Conservation (phyloP, 306 rosid genomes). For the Quercus cerris region DNA sequence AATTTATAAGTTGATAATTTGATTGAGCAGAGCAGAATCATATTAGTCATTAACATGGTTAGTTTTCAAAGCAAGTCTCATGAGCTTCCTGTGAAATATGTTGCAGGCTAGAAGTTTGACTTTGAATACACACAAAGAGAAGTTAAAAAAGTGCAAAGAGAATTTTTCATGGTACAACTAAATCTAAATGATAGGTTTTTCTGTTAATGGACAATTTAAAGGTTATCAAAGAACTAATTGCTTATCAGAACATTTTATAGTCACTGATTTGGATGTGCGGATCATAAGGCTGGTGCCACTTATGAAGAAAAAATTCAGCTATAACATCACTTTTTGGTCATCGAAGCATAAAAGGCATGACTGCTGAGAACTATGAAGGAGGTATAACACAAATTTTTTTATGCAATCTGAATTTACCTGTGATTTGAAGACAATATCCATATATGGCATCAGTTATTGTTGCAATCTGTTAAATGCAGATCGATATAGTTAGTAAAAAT, state of each 20-base stretch:
- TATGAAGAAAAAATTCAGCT: background rate
- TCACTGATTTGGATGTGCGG: background rate
- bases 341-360: background rate
- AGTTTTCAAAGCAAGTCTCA: no score
- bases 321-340: background rate
- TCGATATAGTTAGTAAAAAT: no score
- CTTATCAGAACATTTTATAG: background rate
- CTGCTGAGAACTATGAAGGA: background rate
- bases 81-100: no score
- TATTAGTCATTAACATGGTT: no score
- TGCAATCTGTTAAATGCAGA: no score
- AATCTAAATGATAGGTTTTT: background rate
- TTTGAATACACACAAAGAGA: background rate
- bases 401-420: conserved; percentile 42
- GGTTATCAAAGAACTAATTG: background rate
- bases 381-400: background rate
- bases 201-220: background rate
- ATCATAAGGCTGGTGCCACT: background rate
- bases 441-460: no score
- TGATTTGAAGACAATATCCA: conserved; percentile 76
- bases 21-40: background rate
- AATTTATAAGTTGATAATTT: background rate
- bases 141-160: background rate
- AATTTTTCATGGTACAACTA: background rate
- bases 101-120: background rate